phyloP scores from a whole-genome alignment of 2,329 filamentous ascomycete genomes.

The Trichoderma guizhouense region DNA sequence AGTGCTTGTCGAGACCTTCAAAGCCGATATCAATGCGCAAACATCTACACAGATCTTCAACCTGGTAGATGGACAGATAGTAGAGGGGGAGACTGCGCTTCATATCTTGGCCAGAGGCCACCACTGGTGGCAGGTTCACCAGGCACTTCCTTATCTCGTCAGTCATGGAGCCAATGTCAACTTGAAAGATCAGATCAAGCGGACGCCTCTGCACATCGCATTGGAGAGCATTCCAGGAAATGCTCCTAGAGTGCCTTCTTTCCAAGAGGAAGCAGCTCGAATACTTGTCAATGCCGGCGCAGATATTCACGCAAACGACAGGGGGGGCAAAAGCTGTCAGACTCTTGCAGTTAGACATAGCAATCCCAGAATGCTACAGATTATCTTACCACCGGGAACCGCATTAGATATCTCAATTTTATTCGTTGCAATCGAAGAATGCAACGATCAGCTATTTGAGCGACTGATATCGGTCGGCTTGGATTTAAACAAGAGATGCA shows the following conservation, averaged over 20 bases:
- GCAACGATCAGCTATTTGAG: background rate
- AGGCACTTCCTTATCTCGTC: slow-evolving; percentile 25
- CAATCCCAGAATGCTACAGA: slow-evolving; percentile 12
- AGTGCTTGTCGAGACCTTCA: slow-evolving; percentile 34
- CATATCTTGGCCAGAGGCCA: slow-evolving; percentile 15
- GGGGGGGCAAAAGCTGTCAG: slow-evolving; percentile 15
- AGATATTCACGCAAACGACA: slow-evolving; percentile 22
- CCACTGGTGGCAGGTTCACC: slow-evolving; percentile 25
- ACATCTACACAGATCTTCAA: background rate
- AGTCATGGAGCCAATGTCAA: slow-evolving; percentile 20
- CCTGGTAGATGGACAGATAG: background rate
- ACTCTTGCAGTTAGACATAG: background rate
- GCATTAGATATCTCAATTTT: background rate
- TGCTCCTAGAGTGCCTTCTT: background rate
- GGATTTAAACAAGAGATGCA: background rate
- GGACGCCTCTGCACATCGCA: slow-evolving; percentile 23
- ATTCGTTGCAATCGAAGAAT: background rate
- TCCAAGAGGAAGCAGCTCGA: slow-evolving; percentile 19
- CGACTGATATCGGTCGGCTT: background rate
- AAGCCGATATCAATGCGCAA: slow-evolving; percentile 27
- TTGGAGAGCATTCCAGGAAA: background rate
- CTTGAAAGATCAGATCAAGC: slow-evolving; percentile 1
- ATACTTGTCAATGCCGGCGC: slow-evolving; percentile 22
- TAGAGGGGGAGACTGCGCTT: slow-evolving; percentile 11
- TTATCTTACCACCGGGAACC: background rate